Percentiles rank a stretch among this genome's conserved stretches.
These are phyloP conservation scores for Fusarium gaditjirri DNA, from an alignment of 2,329 filamentous ascomycete genomes.

Conservation along the genomic window DNA sequence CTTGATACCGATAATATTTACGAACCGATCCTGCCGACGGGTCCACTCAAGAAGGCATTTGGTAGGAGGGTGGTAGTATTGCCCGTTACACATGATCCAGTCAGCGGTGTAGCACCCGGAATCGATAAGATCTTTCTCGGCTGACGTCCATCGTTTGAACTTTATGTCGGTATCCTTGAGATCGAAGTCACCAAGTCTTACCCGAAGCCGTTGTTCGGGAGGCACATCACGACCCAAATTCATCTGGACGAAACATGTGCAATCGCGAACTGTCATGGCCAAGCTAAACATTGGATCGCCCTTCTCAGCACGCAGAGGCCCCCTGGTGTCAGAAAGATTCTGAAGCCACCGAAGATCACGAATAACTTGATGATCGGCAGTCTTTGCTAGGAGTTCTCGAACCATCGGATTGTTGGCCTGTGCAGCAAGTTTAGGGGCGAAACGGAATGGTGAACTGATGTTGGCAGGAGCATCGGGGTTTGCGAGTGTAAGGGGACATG, in stretches of 20 bases:
- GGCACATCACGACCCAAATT: slow-evolving; percentile 39
- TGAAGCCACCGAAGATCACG: slow-evolving; percentile 51
- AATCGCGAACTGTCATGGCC: slow-evolving; percentile 85
- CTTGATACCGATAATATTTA: slow-evolving; percentile 39
- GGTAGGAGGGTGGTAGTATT: slow-evolving; percentile 51
- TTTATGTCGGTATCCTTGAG: slow-evolving; percentile 77
- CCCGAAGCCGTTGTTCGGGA: slow-evolving; percentile 54
- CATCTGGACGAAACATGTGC: slow-evolving; percentile 77
- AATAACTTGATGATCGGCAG: slow-evolving; percentile 50
- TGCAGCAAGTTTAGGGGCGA: slow-evolving; percentile 48
- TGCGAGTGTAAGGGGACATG: slow-evolving; percentile 74
- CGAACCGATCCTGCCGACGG: slow-evolving; percentile 27
- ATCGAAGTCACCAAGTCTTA: slow-evolving; percentile 80
- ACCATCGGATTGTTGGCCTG: slow-evolving; percentile 24
- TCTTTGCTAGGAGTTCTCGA: slow-evolving; percentile 40
- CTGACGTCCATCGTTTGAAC: slow-evolving; percentile 72
- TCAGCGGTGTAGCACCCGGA: slow-evolving; percentile 74
- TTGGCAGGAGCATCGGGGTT: slow-evolving; percentile 59
- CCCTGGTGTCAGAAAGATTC: slow-evolving; percentile 55
- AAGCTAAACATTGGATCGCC: slow-evolving; percentile 65
- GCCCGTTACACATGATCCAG: slow-evolving; percentile 49
- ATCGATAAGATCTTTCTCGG: slow-evolving; percentile 70
- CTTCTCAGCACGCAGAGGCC: slow-evolving; percentile 56
- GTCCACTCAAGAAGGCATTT: slow-evolving; percentile 50
- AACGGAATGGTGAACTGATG: slow-evolving; percentile 55